Base-by-base conservation (phyloP, 441 rosid genomes). In the Adansonia madagascariensis region DNA sequence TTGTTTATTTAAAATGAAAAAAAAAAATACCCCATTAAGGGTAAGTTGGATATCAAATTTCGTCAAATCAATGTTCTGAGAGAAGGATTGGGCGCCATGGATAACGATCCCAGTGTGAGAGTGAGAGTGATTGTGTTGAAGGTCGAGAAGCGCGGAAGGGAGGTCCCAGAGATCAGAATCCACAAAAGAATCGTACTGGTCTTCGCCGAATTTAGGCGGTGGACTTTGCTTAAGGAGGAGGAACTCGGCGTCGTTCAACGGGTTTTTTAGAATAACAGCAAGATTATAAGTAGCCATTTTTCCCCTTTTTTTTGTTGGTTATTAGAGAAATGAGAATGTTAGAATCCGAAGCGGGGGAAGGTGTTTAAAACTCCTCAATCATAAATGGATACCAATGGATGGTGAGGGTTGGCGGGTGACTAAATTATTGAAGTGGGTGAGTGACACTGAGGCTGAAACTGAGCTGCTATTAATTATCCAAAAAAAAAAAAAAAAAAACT, bases 161-260 rank as follows among this genome's bases (percentile, higher is more conserved):
- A 95, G 82, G 88, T 95, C 96, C 97, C 94, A 91, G 71, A 91
- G 89, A 83, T 91, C 86, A 71, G 93, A 91, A 84, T 93, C 99
- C 55, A 87, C 80, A 55, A 74, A 89, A 44, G 91, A 89, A 61
- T 61, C 65, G 76, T 92, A 92, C 75, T 84, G 90, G 50, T 85
- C 86, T 8, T 91, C 86, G 68, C 82, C 84, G 79, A 90, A 89
- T 79, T 81, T 74, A 14, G 89, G 85, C 6, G 96, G 98, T 1
- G 77, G 91, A 11, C 80, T 83, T 83, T 87, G 96, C 80, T 83
- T 92, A 20, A 80, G 56, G 46, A 95, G 83, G 24, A 93, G 84
- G 71, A 93, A 91, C 49, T 84, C 77, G 46, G 82, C 20, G 67
- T 79, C 86, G 76, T 73, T 78, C 49, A 18, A 64, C 1, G 85